phyloP scores from a whole-genome alignment of 345 rosid species.

The Geranium brycei region DNA sequence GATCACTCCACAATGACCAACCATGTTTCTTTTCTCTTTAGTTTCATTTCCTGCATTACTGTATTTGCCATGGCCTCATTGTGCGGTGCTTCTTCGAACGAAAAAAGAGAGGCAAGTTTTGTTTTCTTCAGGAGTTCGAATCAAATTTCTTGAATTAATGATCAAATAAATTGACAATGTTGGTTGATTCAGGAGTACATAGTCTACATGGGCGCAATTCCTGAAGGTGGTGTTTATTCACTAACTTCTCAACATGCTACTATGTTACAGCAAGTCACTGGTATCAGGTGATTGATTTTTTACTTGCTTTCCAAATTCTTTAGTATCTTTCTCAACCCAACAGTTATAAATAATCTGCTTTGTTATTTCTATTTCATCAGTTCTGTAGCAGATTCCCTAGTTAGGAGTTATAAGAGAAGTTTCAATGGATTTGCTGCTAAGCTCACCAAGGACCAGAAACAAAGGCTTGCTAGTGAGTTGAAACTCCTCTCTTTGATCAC shows the following conservation, averaged over 20 bases:
- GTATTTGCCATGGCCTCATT: too few relatives aligned
- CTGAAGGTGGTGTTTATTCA: constrained; percentile 6
- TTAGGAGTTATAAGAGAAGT: constrained; percentile 45
- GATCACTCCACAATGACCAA: too few relatives aligned
- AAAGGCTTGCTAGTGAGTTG: constrained; percentile 27
- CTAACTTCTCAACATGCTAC: constrained; percentile 16
- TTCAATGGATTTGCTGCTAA: constrained; percentile 50
- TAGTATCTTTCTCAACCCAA: background rate
- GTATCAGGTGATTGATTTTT: too few relatives aligned
- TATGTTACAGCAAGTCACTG: constrained; percentile 14
- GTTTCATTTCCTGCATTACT: too few relatives aligned
- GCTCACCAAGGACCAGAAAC: constrained; percentile 30
- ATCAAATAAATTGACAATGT: too few relatives aligned
- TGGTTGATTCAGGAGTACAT: constrained; percentile 13
- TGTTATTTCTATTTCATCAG: constrained; percentile 9
- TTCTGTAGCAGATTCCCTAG: constrained; percentile 15
- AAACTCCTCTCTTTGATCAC: background rate
- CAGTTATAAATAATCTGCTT: background rate
- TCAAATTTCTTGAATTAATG: too few relatives aligned
- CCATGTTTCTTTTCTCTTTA: too few relatives aligned
- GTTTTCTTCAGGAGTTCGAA: too few relatives aligned
- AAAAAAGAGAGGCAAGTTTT: too few relatives aligned
- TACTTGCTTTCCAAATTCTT: background rate
- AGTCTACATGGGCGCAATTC: constrained; percentile 37
- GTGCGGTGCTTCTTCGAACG: too few relatives aligned